A percentile compares a stretch with the other conserved stretches of the same genome.
phyloP scores from a whole-genome alignment of 805 yeast species.

The Wickerhamiella australiensis region DNA sequence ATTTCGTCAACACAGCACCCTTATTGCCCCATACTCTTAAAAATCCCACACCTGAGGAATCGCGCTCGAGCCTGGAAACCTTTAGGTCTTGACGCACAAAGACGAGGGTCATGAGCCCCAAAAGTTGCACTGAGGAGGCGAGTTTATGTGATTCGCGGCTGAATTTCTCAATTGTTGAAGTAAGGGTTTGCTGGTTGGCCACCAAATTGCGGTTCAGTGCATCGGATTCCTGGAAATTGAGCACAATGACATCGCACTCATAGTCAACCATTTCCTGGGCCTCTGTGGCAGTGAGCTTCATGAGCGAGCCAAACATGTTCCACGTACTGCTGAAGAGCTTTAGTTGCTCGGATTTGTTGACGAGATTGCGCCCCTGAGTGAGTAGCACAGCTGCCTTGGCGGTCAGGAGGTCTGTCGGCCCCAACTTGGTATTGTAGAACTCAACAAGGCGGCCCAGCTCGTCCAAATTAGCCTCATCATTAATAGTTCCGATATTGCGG shows the following conservation, averaged over 20 bases:
- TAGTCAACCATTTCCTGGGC: conserved; percentile 13
- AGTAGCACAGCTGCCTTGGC: conserved; percentile 18
- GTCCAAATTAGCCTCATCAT: conserved; percentile 8
- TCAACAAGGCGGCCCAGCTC: conserved; percentile 15
- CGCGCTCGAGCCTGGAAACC: conserved; percentile 31
- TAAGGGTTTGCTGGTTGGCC: conserved; percentile 27
- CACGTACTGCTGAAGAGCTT: conserved; percentile 29
- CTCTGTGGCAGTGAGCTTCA: conserved; percentile 15
- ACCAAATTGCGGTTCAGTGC: conserved; percentile 28
- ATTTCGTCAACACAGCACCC: conserved; percentile 41
- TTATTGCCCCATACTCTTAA: conserved; percentile 49
- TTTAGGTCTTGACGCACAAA: conserved; percentile 29
- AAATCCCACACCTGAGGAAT: conserved; percentile 46
- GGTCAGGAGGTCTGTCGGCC: conserved; percentile 21
- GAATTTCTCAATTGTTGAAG: conserved; percentile 20
- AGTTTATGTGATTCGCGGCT: conserved; percentile 27
- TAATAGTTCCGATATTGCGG: conserved; percentile 17
- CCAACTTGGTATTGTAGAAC: conserved; percentile 18
- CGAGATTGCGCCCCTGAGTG: conserved; percentile 11
- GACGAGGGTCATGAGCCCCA: conserved; percentile 41
- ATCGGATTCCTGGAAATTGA: conserved; percentile 58
- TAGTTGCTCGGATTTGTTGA: conserved; percentile 14
- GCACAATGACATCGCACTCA: conserved; percentile 15
- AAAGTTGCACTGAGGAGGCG: conserved; percentile 36
- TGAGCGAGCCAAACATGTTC: conserved; percentile 31